These are phyloP conservation scores for Scedosporium boydii DNA, from an alignment of 2,329 filamentous ascomycete genomes.

Conservation along the genomic window DNA sequence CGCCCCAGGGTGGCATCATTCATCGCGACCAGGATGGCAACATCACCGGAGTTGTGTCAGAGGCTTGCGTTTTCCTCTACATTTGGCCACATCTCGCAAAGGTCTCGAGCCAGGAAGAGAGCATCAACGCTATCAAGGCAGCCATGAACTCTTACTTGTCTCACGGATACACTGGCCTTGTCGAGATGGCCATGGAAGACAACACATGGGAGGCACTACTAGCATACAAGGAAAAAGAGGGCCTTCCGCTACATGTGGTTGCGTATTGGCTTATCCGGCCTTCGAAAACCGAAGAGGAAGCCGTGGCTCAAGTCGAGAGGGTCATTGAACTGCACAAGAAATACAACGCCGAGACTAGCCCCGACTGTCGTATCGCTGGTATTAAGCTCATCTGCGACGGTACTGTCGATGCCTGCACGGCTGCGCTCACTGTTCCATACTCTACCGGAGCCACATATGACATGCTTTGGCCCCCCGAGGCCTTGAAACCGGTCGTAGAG, in stretches of 20 bases:
- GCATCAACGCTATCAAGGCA: conserved; percentile 34
- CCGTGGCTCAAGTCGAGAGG: conserved; percentile 37
- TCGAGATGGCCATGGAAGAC: conserved; percentile 55
- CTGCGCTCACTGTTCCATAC: conserved; percentile 50
- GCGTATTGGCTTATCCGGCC: conserved; percentile 51
- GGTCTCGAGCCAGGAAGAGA: conserved; percentile 36
- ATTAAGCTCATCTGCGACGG: conserved; percentile 59
- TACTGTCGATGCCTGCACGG: conserved; percentile 56
- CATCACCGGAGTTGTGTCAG: conserved; percentile 39
- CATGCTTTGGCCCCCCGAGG: conserved; percentile 43
- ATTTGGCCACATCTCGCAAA: conserved; percentile 46
- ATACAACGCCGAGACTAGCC: conserved; percentile 24
- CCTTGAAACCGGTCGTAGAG: conserved; percentile 43
- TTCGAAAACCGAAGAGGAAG: conserved; percentile 26
- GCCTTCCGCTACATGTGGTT: conserved; percentile 34
- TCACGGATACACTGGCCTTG: conserved; percentile 43
- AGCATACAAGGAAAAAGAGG: conserved; percentile 28
- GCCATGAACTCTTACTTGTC: conserved; percentile 40
- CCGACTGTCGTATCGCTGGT: conserved; percentile 41
- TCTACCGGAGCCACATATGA: conserved; percentile 32
- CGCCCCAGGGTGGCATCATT: conserved; percentile 42
- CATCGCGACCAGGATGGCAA: conserved; percentile 37
- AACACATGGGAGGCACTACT: conserved; percentile 42
- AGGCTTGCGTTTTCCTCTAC: conserved; percentile 40
- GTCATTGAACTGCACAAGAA: conserved; percentile 32